phyloP scores from a whole-genome alignment of 164 flowering plant genomes.

The Magnolia kwangsiensis region DNA sequence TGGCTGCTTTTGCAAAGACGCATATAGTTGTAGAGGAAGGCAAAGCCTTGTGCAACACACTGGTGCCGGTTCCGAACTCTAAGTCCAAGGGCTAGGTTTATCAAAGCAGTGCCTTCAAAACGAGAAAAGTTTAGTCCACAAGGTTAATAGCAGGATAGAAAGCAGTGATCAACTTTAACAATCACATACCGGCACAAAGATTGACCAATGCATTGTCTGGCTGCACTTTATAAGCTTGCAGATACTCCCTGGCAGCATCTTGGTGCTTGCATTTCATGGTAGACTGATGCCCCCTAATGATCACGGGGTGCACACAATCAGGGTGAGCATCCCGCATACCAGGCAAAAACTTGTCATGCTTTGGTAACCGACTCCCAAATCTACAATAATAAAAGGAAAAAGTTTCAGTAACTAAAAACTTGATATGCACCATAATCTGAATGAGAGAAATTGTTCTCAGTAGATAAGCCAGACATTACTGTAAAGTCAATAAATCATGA shows the following conservation, averaged over 20 bases:
- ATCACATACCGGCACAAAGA: constrained; percentile 68
- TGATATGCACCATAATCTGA: neutral
- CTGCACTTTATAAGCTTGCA: constrained; percentile 71
- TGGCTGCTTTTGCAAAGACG: constrained; percentile 60
- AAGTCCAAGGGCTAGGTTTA: constrained; percentile 75
- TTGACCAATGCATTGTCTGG: constrained; percentile 85
- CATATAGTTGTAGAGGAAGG: constrained; percentile 72
- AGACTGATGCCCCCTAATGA: constrained; percentile 74
- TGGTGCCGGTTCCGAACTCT: constrained; percentile 79
- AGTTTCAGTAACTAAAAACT: neutral
- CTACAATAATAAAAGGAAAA: constrained; percentile 20
- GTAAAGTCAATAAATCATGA: neutral
- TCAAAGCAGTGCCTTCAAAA: constrained; percentile 66
- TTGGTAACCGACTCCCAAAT: constrained; percentile 41
- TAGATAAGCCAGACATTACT: neutral
- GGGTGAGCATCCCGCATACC: constrained; percentile 40
- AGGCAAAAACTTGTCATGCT: constrained; percentile 61
- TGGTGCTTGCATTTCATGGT: constrained; percentile 68
- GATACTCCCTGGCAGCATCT: constrained; percentile 78
- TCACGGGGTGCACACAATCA: constrained; percentile 63
- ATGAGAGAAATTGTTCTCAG: neutral
- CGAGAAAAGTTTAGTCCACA: neutral
- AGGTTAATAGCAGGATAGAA: neutral
- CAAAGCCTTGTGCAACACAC: constrained; percentile 72
- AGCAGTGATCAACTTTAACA: neutral